A percentile compares a stretch with the other conserved stretches of the same genome.
These are phyloP conservation scores for Clonostachys chloroleuca DNA, from an alignment of 2,329 filamentous ascomycete genomes.

Conservation along the genomic window DNA sequence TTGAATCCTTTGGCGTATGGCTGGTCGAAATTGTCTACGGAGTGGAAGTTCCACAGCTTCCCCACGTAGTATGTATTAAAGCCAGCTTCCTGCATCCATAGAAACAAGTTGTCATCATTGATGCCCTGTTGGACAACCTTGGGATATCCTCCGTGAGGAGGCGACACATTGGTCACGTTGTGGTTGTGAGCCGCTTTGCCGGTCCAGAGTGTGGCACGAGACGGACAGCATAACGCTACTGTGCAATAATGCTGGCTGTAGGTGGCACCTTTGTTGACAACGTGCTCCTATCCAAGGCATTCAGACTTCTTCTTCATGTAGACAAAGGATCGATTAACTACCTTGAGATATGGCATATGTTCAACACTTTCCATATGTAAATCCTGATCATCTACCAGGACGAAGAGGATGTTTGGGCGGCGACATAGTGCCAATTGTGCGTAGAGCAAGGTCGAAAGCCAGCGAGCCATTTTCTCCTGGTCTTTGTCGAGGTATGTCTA, in stretches of 20 bases:
- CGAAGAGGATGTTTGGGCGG: constrained; percentile 50
- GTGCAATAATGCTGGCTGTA: constrained; percentile 4
- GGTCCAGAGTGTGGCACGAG: constrained; percentile 1
- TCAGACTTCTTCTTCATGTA: no score
- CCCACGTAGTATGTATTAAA: constrained; percentile 50
- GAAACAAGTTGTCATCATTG: constrained; percentile 41
- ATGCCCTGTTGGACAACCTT: constrained; percentile 43
- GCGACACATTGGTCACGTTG: constrained; percentile 5
- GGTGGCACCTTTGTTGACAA: constrained; percentile 1
- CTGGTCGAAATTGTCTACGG: constrained; percentile 39
- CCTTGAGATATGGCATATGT: constrained; percentile 20
- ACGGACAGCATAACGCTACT: constrained; percentile 4
- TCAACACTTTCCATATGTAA: constrained; percentile 34
- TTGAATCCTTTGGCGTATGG: constrained; percentile 52
- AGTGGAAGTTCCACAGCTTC: constrained; percentile 50
- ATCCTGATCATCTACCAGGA: constrained; percentile 60
- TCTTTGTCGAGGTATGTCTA: no score
- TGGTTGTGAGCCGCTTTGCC: constrained; percentile 5
- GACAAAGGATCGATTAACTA: no score
- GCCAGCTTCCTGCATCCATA: constrained; percentile 44
- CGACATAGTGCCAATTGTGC: no score
- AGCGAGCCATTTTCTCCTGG: no score
- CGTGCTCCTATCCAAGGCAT: constrained; percentile 21
- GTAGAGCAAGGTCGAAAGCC: no score
- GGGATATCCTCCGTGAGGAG: constrained; percentile 15